Conservation (phyloP, 352 stramenopile species). For the Blastocystis sp. region DNA sequence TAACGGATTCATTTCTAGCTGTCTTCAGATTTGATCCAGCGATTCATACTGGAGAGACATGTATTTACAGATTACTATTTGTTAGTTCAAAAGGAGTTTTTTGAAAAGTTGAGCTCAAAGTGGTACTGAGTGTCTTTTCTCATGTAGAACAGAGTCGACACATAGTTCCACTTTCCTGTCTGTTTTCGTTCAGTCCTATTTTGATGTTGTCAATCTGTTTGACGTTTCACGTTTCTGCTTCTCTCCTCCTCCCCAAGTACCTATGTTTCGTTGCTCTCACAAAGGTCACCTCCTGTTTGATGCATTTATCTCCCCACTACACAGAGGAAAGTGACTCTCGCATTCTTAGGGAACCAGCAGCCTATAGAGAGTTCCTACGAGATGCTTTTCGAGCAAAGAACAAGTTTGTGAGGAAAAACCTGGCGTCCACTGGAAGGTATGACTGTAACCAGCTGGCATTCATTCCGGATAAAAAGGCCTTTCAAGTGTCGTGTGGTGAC, state of each 20-base stretch:
- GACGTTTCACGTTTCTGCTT: neutral
- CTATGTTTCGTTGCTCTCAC: neutral
- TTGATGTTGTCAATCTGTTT: neutral
- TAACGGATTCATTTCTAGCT: neutral
- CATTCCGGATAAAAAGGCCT: neutral
- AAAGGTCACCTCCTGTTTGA: neutral
- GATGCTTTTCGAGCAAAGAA: neutral
- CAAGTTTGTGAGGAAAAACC: neutral
- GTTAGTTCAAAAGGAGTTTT: constrained; percentile 37
- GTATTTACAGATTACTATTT: neutral
- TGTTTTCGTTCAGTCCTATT: constrained; percentile 27
- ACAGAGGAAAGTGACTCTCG: no score
- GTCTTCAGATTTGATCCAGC: constrained; percentile 23
- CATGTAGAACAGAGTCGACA: neutral
- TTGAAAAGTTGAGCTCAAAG: neutral
- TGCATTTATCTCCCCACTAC: neutral
- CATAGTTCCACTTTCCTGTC: constrained; percentile 21
- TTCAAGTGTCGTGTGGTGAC: neutral
- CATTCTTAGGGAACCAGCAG: neutral
- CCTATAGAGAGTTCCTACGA: neutral
- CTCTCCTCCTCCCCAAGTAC: constrained; percentile 8
- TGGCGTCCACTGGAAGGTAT: neutral
- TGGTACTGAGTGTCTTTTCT: neutral
- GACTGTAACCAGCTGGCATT: neutral
- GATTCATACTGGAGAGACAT: neutral